These are phyloP conservation scores for Deinandra increscens DNA, from an alignment of 129 eudicot genomes.

Conservation along the genomic window DNA sequence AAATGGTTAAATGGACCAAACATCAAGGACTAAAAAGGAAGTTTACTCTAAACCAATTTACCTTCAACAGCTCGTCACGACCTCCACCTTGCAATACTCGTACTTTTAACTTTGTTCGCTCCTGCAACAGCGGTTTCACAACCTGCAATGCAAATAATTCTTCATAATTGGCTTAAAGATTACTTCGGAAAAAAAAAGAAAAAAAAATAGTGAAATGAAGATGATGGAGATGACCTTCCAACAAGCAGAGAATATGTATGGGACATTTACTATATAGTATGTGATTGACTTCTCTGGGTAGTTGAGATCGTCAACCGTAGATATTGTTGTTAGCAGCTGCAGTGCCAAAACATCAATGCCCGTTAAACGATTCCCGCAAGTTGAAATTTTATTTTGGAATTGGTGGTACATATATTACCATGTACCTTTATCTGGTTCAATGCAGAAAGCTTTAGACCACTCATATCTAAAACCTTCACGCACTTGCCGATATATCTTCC, in stretches of 20 bases:
- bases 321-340: slow-evolving; percentile 64
- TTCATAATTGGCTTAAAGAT: neutral
- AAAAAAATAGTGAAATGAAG: neutral
- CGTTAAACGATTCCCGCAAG: neutral
- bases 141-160: slow-evolving; percentile 39
- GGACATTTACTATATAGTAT: slow-evolving; percentile 69
- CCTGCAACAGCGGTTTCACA: slow-evolving; percentile 71
- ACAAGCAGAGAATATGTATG: slow-evolving; percentile 73
- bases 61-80: slow-evolving; percentile 67
- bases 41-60: slow-evolving; percentile 1
- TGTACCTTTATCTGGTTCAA: slow-evolving; percentile 63
- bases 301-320: slow-evolving; percentile 69
- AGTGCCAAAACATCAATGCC: slow-evolving; percentile 7
- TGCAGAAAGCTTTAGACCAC: slow-evolving; percentile 65
- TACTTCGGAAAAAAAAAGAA: neutral
- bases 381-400: neutral
- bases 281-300: slow-evolving; percentile 67
- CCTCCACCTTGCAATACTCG: slow-evolving; percentile 65
- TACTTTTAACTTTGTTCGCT: slow-evolving; percentile 62
- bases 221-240: slow-evolving; percentile 52
- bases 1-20: too few species aligned
- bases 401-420: neutral
- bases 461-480: slow-evolving; percentile 74
- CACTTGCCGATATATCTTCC: slow-evolving; percentile 59
- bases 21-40: too few species aligned